Conservation (phyloP, 2,329 filamentous ascomycete genomes). For the Fusarium kyushuense region DNA sequence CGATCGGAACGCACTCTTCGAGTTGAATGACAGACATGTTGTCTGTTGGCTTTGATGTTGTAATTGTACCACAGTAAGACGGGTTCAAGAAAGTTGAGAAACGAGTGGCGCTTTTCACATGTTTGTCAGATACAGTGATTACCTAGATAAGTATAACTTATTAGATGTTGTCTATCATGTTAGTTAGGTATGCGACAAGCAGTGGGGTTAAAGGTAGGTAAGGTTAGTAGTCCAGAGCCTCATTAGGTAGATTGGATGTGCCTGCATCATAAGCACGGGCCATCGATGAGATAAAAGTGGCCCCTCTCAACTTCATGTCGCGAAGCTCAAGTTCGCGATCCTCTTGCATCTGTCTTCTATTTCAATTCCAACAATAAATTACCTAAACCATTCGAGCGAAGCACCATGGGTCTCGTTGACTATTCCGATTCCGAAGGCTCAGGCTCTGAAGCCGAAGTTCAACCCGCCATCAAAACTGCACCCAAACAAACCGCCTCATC, state of each 20-base stretch:
- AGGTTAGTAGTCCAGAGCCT: constrained; percentile 41
- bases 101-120: constrained; percentile 32
- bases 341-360: constrained; percentile 5
- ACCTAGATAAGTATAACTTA: constrained; percentile 7
- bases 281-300: constrained; percentile 30
- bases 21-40: constrained; percentile 56
- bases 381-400: not conserved
- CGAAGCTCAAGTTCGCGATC: constrained; percentile 24
- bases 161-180: constrained; percentile 4
- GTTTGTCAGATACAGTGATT: constrained; percentile 12
- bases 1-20: constrained; percentile 52
- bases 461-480: constrained; percentile 46
- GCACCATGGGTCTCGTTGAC: constrained; percentile 79
- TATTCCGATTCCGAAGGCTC: constrained; percentile 90
- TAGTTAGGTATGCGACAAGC: constrained; percentile 15
- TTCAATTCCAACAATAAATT: not conserved
- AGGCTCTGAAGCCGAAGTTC: constrained; percentile 65
- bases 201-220: constrained; percentile 10
- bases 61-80: constrained; percentile 11
- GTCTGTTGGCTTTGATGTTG: constrained; percentile 17
- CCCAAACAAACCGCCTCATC: constrained; percentile 54
- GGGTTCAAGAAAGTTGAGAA: not conserved
- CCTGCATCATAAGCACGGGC: constrained; percentile 37
- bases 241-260: constrained; percentile 31
- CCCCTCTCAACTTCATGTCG: constrained; percentile 15